These are phyloP conservation scores for Colletotrichum shisoi DNA, from an alignment of 2,329 filamentous ascomycete genomes.

Conservation along the genomic window DNA sequence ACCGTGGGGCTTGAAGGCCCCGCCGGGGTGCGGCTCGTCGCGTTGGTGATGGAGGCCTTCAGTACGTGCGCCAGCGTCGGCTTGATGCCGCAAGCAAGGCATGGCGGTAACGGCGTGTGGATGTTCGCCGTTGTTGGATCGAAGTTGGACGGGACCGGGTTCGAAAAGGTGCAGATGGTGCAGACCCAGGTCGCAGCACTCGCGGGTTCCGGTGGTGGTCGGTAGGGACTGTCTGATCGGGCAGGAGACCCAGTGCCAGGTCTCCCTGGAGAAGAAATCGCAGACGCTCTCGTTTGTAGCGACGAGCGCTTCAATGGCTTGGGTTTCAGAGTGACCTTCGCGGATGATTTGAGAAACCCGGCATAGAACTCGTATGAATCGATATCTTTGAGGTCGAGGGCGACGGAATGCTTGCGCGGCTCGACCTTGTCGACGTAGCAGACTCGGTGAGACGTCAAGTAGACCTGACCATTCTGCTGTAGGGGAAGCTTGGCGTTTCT, in stretches of 20 bases:
- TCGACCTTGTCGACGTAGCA: constrained; percentile 94
- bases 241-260: constrained; percentile 58
- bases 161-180: constrained; percentile 94
- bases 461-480: constrained; percentile 95
- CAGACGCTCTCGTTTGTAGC: constrained; percentile 62
- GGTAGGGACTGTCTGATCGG: constrained; percentile 54
- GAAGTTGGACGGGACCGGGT: constrained; percentile 91
- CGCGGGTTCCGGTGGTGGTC: constrained; percentile 55
- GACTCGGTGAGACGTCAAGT: constrained; percentile 91
- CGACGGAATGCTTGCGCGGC: constrained; percentile 82
- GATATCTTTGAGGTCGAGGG: constrained; percentile 87
- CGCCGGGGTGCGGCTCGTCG: constrained; percentile 61
- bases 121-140: constrained; percentile 82
- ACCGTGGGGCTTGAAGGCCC: constrained; percentile 41
- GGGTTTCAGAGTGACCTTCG: constrained; percentile 88
- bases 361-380: constrained; percentile 92
- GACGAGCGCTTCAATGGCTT: constrained; percentile 76
- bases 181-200: constrained; percentile 87
- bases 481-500: constrained; percentile 95
- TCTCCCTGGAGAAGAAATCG: constrained; percentile 56
- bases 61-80: constrained; percentile 82
- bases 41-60: constrained; percentile 84
- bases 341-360: constrained; percentile 91
- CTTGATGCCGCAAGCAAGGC: constrained; percentile 92
- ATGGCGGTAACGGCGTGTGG: constrained; percentile 83